A percentile compares a stretch with the other conserved stretches of the same genome.
These are phyloP conservation scores for Asterophora lycoperdoides DNA, from an alignment of 768 basidiomycete genomes.

Conservation along the genomic window DNA sequence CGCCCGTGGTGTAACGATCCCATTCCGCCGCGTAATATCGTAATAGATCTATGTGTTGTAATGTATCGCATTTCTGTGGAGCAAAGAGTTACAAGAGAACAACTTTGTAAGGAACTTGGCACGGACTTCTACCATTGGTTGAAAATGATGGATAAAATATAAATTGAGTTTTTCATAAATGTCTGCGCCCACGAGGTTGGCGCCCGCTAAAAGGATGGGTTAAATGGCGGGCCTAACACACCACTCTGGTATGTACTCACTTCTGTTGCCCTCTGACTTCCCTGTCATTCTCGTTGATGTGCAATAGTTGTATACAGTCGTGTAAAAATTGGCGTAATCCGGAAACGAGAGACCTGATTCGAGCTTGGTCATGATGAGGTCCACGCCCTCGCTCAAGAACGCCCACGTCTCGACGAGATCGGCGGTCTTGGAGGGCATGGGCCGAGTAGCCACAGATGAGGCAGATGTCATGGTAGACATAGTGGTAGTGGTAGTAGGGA, in stretches of 20 bases:
- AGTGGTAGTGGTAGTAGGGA: neutral
- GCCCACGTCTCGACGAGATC: conserved; percentile 87
- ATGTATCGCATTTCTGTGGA: conserved; percentile 66
- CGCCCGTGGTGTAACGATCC: conserved; percentile 96
- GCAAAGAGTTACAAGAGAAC: neutral
- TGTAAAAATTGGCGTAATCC: conserved; percentile 79
- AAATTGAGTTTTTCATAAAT: conserved; percentile 89
- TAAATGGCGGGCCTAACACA: conserved; percentile 7
- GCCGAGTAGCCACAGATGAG: conserved; percentile 14
- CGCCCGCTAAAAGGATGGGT: conserved; percentile 57
- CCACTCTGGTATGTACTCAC: conserved; percentile 39
- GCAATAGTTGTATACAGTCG: conserved; percentile 98
- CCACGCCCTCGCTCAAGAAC: conserved; percentile 78
- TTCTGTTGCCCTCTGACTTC: conserved; percentile 58
- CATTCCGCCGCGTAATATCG: conserved; percentile 92
- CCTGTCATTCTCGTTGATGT: conserved; percentile 83
- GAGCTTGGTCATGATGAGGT: conserved; percentile 89
- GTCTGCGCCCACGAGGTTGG: conserved; percentile 97
- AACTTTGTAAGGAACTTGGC: conserved; percentile 1
- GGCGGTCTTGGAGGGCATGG: conserved; percentile 62
- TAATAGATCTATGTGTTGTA: conserved; percentile 88
- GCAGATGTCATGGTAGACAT: conserved; percentile 8
- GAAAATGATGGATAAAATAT: conserved; percentile 86
- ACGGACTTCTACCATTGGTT: conserved; percentile 52
- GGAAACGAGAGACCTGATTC: conserved; percentile 71